phyloP scores from a whole-genome alignment of 495 filamentous ascomycete genomes.

The Talaromyces proteolyticus region DNA sequence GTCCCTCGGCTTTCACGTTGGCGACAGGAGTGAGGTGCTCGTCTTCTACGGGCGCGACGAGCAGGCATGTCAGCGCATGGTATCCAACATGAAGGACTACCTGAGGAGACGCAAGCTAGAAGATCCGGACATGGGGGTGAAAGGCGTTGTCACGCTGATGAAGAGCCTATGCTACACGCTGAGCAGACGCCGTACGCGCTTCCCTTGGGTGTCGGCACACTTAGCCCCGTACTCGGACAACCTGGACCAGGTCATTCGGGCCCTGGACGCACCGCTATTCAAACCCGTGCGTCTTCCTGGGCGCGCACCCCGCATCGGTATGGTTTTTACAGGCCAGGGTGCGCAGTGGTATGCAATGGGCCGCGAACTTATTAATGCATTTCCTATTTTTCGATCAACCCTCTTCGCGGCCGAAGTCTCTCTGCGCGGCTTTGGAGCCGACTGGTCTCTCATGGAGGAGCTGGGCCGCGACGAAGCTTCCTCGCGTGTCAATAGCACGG shows the following conservation, averaged over 20 bases:
- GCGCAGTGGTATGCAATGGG: constrained; percentile 47
- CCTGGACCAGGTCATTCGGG: constrained; percentile 1
- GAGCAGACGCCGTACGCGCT: constrained; percentile 7
- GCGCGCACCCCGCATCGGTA: constrained; percentile 14
- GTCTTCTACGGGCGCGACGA: background rate
- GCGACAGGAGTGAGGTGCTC: background rate
- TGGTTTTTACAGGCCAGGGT: constrained; percentile 43
- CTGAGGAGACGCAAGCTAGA: background rate
- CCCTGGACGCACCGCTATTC: constrained; percentile 4
- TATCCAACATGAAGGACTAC: constrained; percentile 2
- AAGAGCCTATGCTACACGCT: constrained; percentile 11
- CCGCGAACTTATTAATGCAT: constrained; percentile 14
- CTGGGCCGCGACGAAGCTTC: constrained; percentile 18
- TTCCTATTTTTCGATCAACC: background rate
- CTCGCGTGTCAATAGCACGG: constrained; percentile 7
- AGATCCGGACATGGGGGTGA: too few relatives aligned
- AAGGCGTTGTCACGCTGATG: background rate
- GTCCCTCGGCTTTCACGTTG: background rate
- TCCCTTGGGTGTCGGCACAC: constrained; percentile 9
- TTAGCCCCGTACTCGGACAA: background rate
- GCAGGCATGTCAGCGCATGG: constrained; percentile 2
- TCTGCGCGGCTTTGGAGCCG: constrained; percentile 15
- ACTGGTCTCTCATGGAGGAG: constrained; percentile 21
- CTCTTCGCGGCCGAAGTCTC: background rate
- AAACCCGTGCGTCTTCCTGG: constrained; percentile 14